Evolutionary conservation across 2,329 filamentous ascomycete species (phyloP), one percentile per base, ranked within the genome.

Genomic region (Mariannaea elegans): DNA sequence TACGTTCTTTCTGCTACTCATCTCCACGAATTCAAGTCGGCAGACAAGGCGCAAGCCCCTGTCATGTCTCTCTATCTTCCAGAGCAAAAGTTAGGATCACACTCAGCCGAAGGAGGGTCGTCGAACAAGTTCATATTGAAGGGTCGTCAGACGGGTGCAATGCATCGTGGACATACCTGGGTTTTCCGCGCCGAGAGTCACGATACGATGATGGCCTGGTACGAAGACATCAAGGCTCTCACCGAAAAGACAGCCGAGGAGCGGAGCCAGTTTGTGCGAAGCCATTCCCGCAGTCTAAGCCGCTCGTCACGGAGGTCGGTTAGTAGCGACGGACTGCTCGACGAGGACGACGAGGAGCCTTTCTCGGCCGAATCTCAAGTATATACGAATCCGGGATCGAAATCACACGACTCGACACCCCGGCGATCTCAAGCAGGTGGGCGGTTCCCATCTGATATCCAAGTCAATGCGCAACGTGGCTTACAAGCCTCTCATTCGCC

Each of bases 61-160:
- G 87, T 98, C 73, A 97, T 99, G 94, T 98, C 95, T 39, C 83
- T 99, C 56, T 97, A 95, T 74, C 86, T 99, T 24, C 91, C 91
- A 7, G 95, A 98, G 69, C 95, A 98, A 78, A 97, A 97, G 75
- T 84, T 99, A 57, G 95, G 95, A 34, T 96, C 94, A 32, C 93
- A 96, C 74, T 97, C 94, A 9, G 86, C 88, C 61, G 87, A 88
- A 59, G 89, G 87, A 47, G 94, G 92, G 12, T 92, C 90, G 12
- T 97, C 93, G 38, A 94, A 97, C 81, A 99, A 99, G 76, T 99
- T 99, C 76, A 93, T 97, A 76, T 88, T 99, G 71, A 99, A 98
- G 77, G 95, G 95, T 42, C 91, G 94, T 61, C 94, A 98, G 78
- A 95, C 93, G 4, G 94, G 95, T 51, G 82, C 90, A 4, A 92